Evolutionary conservation across 495 filamentous ascomycete species (phyloP), one percentile per base, ranked within the genome.

Genomic region (Cercophora samala): DNA sequence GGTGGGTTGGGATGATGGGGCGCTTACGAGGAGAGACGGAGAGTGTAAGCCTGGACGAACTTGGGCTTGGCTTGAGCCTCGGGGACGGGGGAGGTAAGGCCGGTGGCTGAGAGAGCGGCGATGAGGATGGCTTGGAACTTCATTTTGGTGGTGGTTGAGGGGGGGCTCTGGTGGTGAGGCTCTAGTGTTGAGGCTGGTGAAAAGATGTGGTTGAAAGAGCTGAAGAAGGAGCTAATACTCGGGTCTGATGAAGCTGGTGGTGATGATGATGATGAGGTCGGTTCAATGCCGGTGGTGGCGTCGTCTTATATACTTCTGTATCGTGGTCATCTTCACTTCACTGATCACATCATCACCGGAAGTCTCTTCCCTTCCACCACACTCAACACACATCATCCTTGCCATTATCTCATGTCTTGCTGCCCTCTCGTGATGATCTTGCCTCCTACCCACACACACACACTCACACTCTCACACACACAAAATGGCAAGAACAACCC

Each of bases 11-110:
- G n/a, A n/a, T n/a, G n/a, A n/a, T n/a, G n/a, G n/a, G n/a, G n/a
- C n/a, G n/a, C 69, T 32, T 72, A 72, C 73, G 71, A 68, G 21
- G 69, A 62, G 53, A 75, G 46, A 5, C 66, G 65, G 32, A 75
- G 64, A n/a, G 64, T 68, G 55, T 70, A 75, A 29, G 67, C 8
- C 3, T 37, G 55, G n/a, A 60, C 37, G 29, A 51, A 51, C 53
- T 21, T 65, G 51, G 60, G 46, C 13, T 25, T 60, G 51, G 60
- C 66, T 18, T 46, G 37, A 46, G 37, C 6, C 26, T 5, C 62
- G 26, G 54, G 58, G 64, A 70, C 18, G 55, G 69, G 64, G 46
- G 21, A 67, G 32, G 68, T 66, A 8, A 69, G 64, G 64, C 25
- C 67, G 3, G 63, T 55, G 37, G 65, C 32, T 46, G 70, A 63